Percentiles rank a stretch among this genome's conserved stretches.
Evolutionary conservation across 208 protist species (phyloP).

Genomic region (Naegleria gruberi): DNA sequence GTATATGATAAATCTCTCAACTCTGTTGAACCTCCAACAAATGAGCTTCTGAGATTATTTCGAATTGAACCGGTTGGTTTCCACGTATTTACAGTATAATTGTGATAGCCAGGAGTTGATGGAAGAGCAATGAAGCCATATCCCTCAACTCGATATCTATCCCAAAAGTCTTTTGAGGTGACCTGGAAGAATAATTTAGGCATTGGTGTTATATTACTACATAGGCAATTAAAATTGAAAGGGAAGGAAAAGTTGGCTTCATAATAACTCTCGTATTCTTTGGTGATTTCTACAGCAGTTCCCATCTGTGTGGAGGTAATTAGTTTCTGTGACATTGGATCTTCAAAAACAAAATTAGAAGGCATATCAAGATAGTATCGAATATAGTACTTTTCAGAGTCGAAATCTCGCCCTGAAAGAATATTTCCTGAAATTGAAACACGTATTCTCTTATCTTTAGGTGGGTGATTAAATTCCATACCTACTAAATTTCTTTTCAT

Average conservation of each 20-base stretch:
- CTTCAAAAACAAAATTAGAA: not conserved
- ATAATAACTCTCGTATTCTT: not conserved
- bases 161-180: not conserved
- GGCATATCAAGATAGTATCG: not conserved
- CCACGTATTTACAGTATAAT: not conserved
- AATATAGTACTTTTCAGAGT: not conserved
- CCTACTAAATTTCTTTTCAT: slow-evolving; percentile 11
- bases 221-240: not conserved
- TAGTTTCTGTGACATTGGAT: not conserved
- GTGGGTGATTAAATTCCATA: not conserved
- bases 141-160: not conserved
- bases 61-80: not conserved
- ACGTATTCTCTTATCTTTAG: not conserved
- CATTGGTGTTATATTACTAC: not conserved
- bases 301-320: not conserved
- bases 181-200: slow-evolving; percentile 14
- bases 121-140: not conserved
- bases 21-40: not conserved
- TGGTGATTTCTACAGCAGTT: not conserved
- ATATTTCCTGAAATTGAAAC: not conserved
- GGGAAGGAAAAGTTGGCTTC: not conserved
- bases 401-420: not conserved
- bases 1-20: not conserved
- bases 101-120: not conserved
- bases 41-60: not conserved